These are phyloP conservation scores for Chaetomium sp. DNA, from an alignment of 2,329 filamentous ascomycete species.

Conservation along the genomic window DNA sequence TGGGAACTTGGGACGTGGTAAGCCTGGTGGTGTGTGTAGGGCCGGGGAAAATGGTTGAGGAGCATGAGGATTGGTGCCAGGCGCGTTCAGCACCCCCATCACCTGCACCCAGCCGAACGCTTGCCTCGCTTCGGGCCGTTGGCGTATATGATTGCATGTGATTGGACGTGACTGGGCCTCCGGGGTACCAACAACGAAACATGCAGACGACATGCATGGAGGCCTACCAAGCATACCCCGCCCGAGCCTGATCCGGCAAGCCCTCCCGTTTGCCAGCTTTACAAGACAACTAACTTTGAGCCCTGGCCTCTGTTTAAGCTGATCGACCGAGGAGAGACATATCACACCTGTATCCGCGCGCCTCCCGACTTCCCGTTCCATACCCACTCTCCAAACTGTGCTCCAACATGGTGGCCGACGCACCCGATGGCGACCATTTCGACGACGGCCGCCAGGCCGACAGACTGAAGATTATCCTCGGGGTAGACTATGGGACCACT, in stretches of 20 bases:
- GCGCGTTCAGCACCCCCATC: too few species aligned
- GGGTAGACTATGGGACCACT: slow-evolving; percentile 1
- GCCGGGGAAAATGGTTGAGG: not conserved
- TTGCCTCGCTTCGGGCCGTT: too few species aligned
- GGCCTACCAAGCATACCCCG: not conserved
- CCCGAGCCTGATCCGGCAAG: not conserved
- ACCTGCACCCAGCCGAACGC: too few species aligned
- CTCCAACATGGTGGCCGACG: not conserved
- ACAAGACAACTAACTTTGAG: too few species aligned
- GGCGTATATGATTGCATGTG: too few species aligned
- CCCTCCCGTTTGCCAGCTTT: too few species aligned
- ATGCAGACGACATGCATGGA: not conserved
- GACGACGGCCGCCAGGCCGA: not conserved
- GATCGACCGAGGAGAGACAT: too few species aligned
- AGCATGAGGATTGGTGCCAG: too few species aligned
- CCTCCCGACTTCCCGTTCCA: too few species aligned
- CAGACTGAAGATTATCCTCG: not conserved
- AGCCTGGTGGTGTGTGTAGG: not conserved
- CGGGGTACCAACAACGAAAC: not conserved
- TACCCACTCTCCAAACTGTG: not conserved
- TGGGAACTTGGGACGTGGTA: not conserved
- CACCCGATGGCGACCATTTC: not conserved
- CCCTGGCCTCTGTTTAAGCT: too few species aligned
- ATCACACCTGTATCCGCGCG: too few species aligned
- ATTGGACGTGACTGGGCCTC: too few species aligned